Base-by-base conservation (phyloP, 2,329 filamentous ascomycete genomes). In the Fusarium sp. region DNA sequence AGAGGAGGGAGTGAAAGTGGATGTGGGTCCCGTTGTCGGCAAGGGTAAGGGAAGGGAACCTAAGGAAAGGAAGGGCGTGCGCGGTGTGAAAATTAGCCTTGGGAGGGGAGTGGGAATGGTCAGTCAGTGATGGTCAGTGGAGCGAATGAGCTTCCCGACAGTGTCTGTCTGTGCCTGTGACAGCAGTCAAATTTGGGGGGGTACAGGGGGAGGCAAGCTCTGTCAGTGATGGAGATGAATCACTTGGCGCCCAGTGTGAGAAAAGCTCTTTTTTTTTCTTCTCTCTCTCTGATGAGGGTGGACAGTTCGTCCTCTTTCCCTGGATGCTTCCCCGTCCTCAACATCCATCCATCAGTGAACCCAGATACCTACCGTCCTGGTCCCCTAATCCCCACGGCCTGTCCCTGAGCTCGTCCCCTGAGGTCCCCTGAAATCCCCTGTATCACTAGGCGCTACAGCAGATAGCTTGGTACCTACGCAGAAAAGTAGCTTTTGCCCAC, bases 391-490 rank as follows among this genome's bases (percentile, higher is more conserved):
- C 49, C 31, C 31, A 14, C 14, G 18, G 50, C 31, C 20, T 31
- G 40, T 44, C n/a, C 42, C 57, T 59, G 42, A 60, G 57, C 13
- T 60, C 16, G 57, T 54, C 46, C 46, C 57, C 57, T 54, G 33
- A 60, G 23, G 13, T 31, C 36, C 51, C 51, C 59, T 60, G 33
- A 60, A 42, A 7, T 33, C 36, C 51, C 51, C 59, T 57, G 44
- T 62, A 50, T 58, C 60, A 62, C 25, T 27, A 23, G 44, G 55
- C 51, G 44, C 67, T 68, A 69, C 54, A 49, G 46, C 56, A 50
- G 56, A 58, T 58, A 51, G 42, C 31, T 53, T 51, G 49, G 44
- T 29, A 27, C 23, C 23, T 25, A 27, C 42, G 42, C 20, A 27
- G 42, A 49, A 49, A 49, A 49, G 23, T 49, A 49, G 42, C 42